A percentile compares a stretch with the other conserved stretches of the same genome.
Evolutionary conservation across 169 alveolate species (phyloP).

Genomic region (Babesia gibsoni): DNA sequence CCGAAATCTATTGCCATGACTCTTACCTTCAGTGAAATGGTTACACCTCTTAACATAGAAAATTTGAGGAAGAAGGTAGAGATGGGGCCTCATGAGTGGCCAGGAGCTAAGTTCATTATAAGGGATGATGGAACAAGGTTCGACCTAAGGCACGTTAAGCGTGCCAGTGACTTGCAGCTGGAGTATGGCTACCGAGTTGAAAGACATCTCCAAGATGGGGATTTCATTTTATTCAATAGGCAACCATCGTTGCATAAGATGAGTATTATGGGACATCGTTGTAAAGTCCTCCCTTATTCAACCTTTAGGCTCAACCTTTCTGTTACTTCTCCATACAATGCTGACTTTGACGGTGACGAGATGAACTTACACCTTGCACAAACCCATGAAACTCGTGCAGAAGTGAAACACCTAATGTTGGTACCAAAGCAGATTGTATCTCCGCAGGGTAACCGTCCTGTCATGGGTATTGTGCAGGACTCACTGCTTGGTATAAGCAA

Average conservation of each 20-base stretch:
- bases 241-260: constrained; percentile 99
- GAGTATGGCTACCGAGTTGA: constrained; percentile 97
- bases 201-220: constrained; percentile 98
- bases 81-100: constrained; percentile 97
- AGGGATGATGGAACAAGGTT: constrained; percentile 92
- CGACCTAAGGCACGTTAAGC: constrained; percentile 84
- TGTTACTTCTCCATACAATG: constrained; percentile 99
- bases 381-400: constrained; percentile 97
- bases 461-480: constrained; percentile 99
- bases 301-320: constrained; percentile 98
- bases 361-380: constrained; percentile 99
- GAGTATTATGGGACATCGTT: constrained; percentile 99
- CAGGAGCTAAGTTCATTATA: constrained; percentile 96
- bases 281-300: constrained; percentile 96
- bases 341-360: constrained; percentile 99
- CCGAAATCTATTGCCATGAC: constrained; percentile 98
- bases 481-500: constrained; percentile 92
- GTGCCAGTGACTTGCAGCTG: constrained; percentile 84
- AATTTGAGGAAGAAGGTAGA: constrained; percentile 86
- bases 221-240: constrained; percentile 97
- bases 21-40: constrained; percentile 98
- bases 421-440: constrained; percentile 99
- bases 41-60: constrained; percentile 94
- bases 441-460: constrained; percentile 99
- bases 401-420: constrained; percentile 97